These are phyloP conservation scores for Inonotus obliquus DNA, from an alignment of 1,284 basidiomycete genomes.

Conservation along the genomic window DNA sequence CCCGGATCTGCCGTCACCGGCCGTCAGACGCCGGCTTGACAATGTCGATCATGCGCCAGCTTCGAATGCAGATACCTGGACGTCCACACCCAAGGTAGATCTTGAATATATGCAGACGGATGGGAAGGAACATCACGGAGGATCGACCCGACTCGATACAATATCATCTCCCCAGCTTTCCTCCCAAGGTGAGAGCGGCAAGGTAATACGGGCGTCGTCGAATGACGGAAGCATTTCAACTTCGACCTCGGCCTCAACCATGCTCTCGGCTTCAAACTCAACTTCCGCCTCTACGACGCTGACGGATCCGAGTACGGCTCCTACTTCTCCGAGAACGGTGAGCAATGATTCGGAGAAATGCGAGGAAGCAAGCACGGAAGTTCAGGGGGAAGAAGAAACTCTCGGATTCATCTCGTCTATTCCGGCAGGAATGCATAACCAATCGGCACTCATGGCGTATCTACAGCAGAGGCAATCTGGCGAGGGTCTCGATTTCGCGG, in stretches of 20 bases:
- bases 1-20: conserved; percentile 32
- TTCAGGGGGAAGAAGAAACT: neutral
- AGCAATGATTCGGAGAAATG: neutral
- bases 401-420: neutral
- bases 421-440: neutral
- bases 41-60: neutral
- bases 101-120: too few species aligned
- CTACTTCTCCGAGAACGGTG: neutral
- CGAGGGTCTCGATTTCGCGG: neutral
- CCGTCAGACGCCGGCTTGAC: conserved; percentile 41
- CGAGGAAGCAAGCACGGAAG: neutral
- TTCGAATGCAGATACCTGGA: neutral
- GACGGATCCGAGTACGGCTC: neutral
- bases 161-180: neutral
- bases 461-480: neutral
- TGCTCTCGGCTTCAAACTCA: neutral
- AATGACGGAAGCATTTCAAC: neutral
- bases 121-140: too few species aligned
- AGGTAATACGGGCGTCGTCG: neutral
- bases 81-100: neutral
- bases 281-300: neutral
- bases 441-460: too few species aligned
- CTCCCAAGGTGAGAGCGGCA: neutral
- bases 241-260: neutral
- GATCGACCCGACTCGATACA: neutral